Conservation (phyloP, 345 rosid species). For the Heritiera fomes region DNA sequence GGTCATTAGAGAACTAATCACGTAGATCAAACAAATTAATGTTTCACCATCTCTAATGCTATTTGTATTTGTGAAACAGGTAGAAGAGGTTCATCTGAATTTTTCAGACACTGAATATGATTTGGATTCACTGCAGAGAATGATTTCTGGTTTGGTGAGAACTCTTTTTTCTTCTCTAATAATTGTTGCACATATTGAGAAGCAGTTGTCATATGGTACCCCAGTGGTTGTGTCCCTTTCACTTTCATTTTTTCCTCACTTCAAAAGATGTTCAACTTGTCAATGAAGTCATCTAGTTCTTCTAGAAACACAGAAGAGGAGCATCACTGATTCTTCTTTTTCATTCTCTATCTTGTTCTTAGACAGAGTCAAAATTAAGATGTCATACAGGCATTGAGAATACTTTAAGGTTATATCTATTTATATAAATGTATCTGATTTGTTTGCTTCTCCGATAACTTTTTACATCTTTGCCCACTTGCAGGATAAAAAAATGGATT, state of each 20-base stretch:
- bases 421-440: not conserved
- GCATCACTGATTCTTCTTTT: not conserved
- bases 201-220: not conserved
- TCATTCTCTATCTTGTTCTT: not conserved
- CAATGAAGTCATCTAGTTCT: not conserved
- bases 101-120: constrained; percentile 59
- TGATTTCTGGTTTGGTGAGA: constrained; percentile 76
- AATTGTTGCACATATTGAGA: not conserved
- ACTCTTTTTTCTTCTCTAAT: constrained; percentile 14
- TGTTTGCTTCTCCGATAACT: constrained; percentile 23
- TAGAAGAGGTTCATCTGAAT: constrained; percentile 57
- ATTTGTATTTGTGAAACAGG: constrained; percentile 45
- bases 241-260: not conserved
- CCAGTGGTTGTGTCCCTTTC: not conserved
- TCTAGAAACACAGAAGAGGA: not conserved
- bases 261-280: not conserved
- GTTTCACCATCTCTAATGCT: constrained; percentile 2
- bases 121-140: constrained; percentile 57
- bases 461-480: constrained; percentile 16
- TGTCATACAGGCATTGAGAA: not conserved
- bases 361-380: not conserved
- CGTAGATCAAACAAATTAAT: not conserved
- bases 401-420: not conserved
- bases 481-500: constrained; percentile 81
- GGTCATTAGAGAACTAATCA: not conserved